phyloP scores from a whole-genome alignment of 371 early-diverging fungal species.

The Apophysomyces ossiformis region DNA sequence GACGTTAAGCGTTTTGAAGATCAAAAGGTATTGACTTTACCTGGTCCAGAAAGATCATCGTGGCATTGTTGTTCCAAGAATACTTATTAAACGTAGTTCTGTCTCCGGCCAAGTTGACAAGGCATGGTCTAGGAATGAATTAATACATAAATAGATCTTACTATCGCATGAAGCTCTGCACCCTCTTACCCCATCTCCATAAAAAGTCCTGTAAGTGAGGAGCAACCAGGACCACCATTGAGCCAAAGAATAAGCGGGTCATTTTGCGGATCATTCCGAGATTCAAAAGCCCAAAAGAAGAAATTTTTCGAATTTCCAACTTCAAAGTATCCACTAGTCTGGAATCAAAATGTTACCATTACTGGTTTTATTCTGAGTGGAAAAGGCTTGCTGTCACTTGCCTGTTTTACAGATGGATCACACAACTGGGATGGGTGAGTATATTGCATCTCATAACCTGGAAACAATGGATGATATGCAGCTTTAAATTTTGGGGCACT shows the following conservation, averaged over 20 bases:
- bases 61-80: conserved; percentile 85
- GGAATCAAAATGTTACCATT: neutral
- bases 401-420: conserved; percentile 76
- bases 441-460: conserved; percentile 74
- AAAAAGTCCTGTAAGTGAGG: conserved; percentile 79
- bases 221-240: conserved; percentile 89
- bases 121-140: conserved; percentile 57
- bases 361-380: neutral
- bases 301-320: conserved; percentile 64
- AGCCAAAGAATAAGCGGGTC: conserved; percentile 88
- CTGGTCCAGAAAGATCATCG: conserved; percentile 86
- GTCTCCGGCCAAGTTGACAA: conserved; percentile 63
- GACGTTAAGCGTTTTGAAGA: neutral
- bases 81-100: conserved; percentile 57
- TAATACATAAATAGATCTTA: neutral
- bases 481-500: neutral
- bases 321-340: conserved; percentile 65
- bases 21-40: conserved; percentile 10
- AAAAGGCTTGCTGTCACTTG: conserved; percentile 19
- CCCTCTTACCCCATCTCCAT: conserved; percentile 72
- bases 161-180: neutral
- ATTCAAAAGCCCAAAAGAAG: conserved; percentile 94
- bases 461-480: conserved; percentile 62
- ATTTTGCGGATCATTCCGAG: conserved; percentile 67
- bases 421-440: conserved; percentile 72